Evolutionary conservation across 768 basidiomycete genomes (phyloP).

Genomic region (Pulveroboletus sp.): DNA sequence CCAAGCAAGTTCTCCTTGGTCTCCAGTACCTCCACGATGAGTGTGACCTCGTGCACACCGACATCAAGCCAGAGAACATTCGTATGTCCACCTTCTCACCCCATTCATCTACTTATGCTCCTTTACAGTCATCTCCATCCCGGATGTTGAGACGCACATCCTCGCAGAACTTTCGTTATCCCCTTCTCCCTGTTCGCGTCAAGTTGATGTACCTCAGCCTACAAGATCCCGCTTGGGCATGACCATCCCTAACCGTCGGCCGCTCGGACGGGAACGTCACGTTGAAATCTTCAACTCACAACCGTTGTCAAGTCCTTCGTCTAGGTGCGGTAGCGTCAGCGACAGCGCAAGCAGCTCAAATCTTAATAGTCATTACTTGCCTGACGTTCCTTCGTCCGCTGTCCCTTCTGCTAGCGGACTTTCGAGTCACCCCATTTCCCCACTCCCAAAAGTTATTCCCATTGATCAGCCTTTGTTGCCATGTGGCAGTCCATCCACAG

Average conservation of each 20-base stretch:
- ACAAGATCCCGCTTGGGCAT: slow-evolving; percentile 59
- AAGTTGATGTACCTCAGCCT: slow-evolving; percentile 73
- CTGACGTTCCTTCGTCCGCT: slow-evolving; percentile 6
- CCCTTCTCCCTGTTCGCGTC: slow-evolving; percentile 69
- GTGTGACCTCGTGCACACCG: slow-evolving; percentile 89
- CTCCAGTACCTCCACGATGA: slow-evolving; percentile 90
- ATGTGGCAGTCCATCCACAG: slow-evolving; percentile 34
- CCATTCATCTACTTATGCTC: slow-evolving; percentile 10
- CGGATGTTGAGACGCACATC: slow-evolving; percentile 75
- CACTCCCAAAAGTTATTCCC: background rate
- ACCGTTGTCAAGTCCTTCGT: slow-evolving; percentile 57
- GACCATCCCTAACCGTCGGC: slow-evolving; percentile 51
- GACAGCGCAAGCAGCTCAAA: slow-evolving; percentile 22
- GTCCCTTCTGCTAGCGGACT: slow-evolving; percentile 23
- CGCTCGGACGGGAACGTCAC: slow-evolving; percentile 48
- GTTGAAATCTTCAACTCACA: slow-evolving; percentile 84
- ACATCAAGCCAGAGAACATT: slow-evolving; percentile 95
- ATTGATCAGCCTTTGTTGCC: slow-evolving; percentile 18
- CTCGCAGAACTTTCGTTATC: slow-evolving; percentile 60
- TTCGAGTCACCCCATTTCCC: slow-evolving; percentile 6
- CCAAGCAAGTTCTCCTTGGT: slow-evolving; percentile 82
- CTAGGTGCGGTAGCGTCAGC: slow-evolving; percentile 28
- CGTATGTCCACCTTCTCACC: slow-evolving; percentile 49
- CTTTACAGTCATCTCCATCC: slow-evolving; percentile 69
- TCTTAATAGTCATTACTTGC: slow-evolving; percentile 16